Conservation (phyloP, 2,329 filamentous ascomycete species). For the Sphaceloma murrayae region DNA sequence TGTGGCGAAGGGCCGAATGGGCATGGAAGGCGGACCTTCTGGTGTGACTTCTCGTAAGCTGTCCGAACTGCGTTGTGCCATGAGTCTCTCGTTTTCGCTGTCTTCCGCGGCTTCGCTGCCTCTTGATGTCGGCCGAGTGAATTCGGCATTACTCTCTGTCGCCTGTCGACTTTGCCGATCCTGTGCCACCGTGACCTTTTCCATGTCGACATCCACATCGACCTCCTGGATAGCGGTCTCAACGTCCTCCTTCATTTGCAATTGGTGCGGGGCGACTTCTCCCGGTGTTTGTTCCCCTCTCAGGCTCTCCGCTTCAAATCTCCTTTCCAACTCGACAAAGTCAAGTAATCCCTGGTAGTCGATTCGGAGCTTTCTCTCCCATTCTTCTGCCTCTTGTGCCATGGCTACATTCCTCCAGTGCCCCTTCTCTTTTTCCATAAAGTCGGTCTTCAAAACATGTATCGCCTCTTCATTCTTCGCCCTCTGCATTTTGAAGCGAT, state of each 20-base stretch:
- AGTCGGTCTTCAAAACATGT: slow-evolving; percentile 41
- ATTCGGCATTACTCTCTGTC: neutral
- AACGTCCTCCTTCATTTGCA: slow-evolving; percentile 32
- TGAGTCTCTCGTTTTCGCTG: neutral
- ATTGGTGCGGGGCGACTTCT: no score
- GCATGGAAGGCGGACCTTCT: slow-evolving; percentile 7
- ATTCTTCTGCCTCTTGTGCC: slow-evolving; percentile 58
- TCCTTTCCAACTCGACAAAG: slow-evolving; percentile 66
- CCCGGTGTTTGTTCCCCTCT: slow-evolving; percentile 18
- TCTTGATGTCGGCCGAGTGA: neutral
- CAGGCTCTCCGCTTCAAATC: slow-evolving; percentile 35
- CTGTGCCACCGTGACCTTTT: slow-evolving; percentile 1
- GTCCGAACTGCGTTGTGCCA: neutral
- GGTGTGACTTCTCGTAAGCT: slow-evolving; percentile 13
- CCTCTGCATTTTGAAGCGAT: slow-evolving; percentile 23
- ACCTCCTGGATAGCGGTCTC: slow-evolving; percentile 19
- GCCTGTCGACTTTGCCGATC: neutral
- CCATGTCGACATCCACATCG: slow-evolving; percentile 19
- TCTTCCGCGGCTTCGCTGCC: neutral
- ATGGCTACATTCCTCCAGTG: slow-evolving; percentile 34
- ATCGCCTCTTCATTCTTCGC: slow-evolving; percentile 32
- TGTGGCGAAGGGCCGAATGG: slow-evolving; percentile 6
- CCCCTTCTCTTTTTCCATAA: slow-evolving; percentile 54
- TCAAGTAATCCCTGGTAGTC: slow-evolving; percentile 64
- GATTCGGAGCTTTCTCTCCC: slow-evolving; percentile 51